A percentile compares a stretch with the other conserved stretches of the same genome.
phyloP scores from a whole-genome alignment of 1,284 basidiomycete species.

The Rhizoctonia solani region DNA sequence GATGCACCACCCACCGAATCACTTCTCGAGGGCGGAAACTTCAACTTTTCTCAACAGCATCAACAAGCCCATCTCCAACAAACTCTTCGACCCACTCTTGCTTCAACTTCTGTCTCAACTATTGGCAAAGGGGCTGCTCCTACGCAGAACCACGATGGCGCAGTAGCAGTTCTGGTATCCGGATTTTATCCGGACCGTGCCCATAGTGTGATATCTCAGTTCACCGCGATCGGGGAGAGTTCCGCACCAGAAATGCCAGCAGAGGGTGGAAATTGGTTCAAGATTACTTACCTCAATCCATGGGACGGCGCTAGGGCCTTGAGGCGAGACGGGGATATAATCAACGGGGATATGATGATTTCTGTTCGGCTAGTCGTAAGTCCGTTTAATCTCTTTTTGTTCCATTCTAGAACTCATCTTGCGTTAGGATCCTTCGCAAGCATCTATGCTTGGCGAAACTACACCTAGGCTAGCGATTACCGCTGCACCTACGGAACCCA shows the following conservation, averaged over 20 bases:
- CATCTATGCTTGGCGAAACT: constrained; percentile 9
- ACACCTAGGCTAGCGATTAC: neutral
- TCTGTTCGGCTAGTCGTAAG: constrained; percentile 12
- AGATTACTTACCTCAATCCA: constrained; percentile 31
- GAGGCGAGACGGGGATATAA: constrained; percentile 31
- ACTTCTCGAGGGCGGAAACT: constrained; percentile 18
- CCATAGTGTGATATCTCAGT: constrained; percentile 16
- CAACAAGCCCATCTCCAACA: constrained; percentile 6
- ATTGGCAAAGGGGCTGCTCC: neutral
- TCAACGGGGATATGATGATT: constrained; percentile 29
- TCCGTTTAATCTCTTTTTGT: neutral
- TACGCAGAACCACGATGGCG: neutral
- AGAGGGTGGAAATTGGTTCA: constrained; percentile 35
- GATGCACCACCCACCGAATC: constrained; percentile 32
- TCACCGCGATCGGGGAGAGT: constrained; percentile 26
- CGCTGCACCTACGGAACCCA: constrained; percentile 2
- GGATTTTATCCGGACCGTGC: constrained; percentile 29
- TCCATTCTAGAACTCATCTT: neutral
- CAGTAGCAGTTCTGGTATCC: constrained; percentile 13
- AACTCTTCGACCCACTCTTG: neutral
- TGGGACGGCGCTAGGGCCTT: constrained; percentile 32
- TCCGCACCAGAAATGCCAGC: constrained; percentile 15
- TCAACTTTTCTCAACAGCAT: constrained; percentile 9
- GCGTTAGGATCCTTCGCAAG: constrained; percentile 32
- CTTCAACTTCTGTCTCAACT: neutral